A percentile compares a stretch with the other conserved stretches of the same genome.
Conservation (phyloP, 108 stramenopile genomes). For the Nitzschia sp. region DNA sequence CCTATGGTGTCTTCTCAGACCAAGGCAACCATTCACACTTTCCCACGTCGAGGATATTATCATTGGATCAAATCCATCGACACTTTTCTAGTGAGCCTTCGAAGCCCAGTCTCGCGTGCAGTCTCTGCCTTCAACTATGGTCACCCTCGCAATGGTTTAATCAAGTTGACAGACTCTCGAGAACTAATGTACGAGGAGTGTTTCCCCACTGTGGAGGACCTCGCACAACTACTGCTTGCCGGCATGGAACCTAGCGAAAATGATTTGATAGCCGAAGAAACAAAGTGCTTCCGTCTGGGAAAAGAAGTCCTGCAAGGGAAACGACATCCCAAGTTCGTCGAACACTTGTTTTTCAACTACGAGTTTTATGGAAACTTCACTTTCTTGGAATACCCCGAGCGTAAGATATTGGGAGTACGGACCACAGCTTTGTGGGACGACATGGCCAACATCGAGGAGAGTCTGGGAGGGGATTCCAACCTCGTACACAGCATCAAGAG, state of each 20-base stretch:
- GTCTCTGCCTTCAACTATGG: conserved; percentile 23
- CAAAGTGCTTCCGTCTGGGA: background rate
- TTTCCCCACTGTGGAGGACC: conserved; percentile 6
- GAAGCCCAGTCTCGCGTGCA: conserved; percentile 14
- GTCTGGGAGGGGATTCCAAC: conserved; percentile 2
- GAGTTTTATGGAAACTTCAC: background rate
- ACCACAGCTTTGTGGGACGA: conserved; percentile 17
- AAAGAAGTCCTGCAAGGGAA: background rate
- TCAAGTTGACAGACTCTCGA: background rate
- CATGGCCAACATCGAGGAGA: background rate
- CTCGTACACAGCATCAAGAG: background rate
- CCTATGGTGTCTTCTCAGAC: background rate
- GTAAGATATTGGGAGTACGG: conserved; percentile 1
- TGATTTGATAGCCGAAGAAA: background rate
- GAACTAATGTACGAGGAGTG: conserved; percentile 9
- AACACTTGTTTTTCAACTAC: conserved; percentile 7
- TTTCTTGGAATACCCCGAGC: too few species aligned
- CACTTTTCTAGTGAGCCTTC: conserved; percentile 5
- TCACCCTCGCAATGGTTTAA: conserved; percentile 11
- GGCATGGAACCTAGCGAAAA: background rate
- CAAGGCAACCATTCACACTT: conserved; percentile 10
- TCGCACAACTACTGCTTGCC: background rate
- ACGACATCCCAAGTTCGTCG: too few species aligned
- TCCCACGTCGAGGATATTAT: background rate
- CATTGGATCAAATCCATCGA: conserved; percentile 1